Conservation (phyloP, 805 yeast genomes). For the Spathaspora girioi region DNA sequence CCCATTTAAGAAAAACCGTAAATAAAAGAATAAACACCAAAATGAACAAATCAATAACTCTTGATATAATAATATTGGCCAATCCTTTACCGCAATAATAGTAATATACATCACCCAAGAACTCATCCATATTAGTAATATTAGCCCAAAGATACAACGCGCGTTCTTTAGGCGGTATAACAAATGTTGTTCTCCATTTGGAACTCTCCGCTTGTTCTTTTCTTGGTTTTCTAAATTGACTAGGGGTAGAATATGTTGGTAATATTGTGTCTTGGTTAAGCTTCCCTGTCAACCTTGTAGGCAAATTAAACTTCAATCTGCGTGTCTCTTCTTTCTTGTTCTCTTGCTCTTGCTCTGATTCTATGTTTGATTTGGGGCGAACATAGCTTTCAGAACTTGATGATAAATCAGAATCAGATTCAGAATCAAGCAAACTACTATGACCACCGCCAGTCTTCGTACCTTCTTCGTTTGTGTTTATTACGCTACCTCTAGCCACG, state of each 20-base stretch:
- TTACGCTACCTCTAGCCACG: constrained; percentile 1
- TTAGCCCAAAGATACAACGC: constrained; percentile 97
- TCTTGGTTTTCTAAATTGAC: constrained; percentile 9
- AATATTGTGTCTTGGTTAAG: not conserved
- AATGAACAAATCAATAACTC: constrained; percentile 65
- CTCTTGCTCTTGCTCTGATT: not conserved
- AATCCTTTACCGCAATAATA: constrained; percentile 87
- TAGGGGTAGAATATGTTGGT: constrained; percentile 8
- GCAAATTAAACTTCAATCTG: constrained; percentile 5
- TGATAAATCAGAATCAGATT: constrained; percentile 32
- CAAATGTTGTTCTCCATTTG: constrained; percentile 11
- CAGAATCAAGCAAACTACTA: constrained; percentile 25
- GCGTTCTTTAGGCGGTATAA: constrained; percentile 54
- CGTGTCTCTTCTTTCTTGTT: not conserved
- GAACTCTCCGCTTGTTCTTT: not conserved
- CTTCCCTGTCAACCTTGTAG: not conserved
- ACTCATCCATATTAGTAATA: constrained; percentile 84
- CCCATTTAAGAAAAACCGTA: constrained; percentile 74
- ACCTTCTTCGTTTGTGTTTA: constrained; percentile 1
- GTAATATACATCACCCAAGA: constrained; percentile 75
- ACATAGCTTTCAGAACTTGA: constrained; percentile 14
- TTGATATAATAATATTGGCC: constrained; percentile 67
- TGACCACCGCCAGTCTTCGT: not conserved
- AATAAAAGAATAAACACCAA: constrained; percentile 76
- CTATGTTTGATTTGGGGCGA: constrained; percentile 2